Evolutionary conservation across 345 rosid species (phyloP), one percentile per base, ranked within the genome.

Genomic region (Firmiana major): DNA sequence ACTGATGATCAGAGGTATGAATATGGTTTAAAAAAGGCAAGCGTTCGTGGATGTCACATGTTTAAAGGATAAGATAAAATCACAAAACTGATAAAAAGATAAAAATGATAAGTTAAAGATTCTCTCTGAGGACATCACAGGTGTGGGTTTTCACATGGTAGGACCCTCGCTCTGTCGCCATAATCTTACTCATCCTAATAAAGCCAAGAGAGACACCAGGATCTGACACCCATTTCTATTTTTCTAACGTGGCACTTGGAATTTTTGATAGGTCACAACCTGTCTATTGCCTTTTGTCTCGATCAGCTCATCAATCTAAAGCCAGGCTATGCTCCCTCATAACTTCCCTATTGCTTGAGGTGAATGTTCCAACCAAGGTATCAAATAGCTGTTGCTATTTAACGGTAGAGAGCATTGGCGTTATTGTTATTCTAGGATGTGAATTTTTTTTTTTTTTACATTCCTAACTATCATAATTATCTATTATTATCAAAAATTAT

Each of bases 61-160:
- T 31, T 38, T 38, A 5, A 16, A 68, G 36, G n/a, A 19, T 9
- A 64, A n/a, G 16, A 10, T 40, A 34, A 67, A 24, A 68, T 64
- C 69, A n/a, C 3, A 64, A 64, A 64, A 64, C 43, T 64, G 70
- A 65, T 65, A 40, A 65, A 49, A 49, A 67, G 16, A 17, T 28
- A 49, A 71, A 70, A 71, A 28, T 71, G 60, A 31, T 71, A 51
- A 46, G 46, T 51, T 31, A 19, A 36, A 71, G 74, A 71, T 51
- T 71, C 26, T 71, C 26, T 71, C 59, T 49, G 45, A 19, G 13
- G 48, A 68, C 36, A 71, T 8, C 36, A 72, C 34, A 54, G 26
- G 77, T 15, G 57, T 81, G 75, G 83, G 72, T 36, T 74, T 74
- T 79, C 87, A 81, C 87, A 63, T 81, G 87, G 84, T 74, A 77